phyloP scores from a whole-genome alignment of 176 grass and related monocot species.

The Oryza australiensis region DNA sequence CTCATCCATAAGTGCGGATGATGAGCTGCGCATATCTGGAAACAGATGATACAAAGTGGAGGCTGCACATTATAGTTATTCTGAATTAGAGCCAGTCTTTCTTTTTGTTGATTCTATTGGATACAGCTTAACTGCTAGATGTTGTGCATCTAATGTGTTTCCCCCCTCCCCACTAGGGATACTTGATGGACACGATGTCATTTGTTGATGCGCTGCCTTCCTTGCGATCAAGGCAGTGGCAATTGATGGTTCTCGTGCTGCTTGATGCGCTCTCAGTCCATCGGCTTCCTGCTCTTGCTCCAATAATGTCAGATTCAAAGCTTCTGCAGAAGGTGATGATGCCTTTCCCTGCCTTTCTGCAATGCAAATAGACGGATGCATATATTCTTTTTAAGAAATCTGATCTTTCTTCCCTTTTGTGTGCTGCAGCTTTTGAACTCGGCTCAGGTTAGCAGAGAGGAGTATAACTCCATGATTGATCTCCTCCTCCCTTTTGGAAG shows the following conservation, averaged over 20 bases:
- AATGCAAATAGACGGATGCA: not conserved
- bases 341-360: not conserved
- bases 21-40: not conserved
- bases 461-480: conserved; percentile 63
- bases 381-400: not conserved
- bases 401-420: not conserved
- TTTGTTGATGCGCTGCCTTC: conserved; percentile 71
- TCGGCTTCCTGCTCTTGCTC: conserved; percentile 56
- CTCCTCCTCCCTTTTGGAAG: conserved; percentile 64
- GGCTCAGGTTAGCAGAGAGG: conserved; percentile 56
- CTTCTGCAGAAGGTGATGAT: conserved; percentile 49
- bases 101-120: not conserved
- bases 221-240: conserved; percentile 68
- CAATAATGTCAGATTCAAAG: conserved; percentile 46
- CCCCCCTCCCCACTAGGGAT: conserved; percentile 39
- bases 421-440: conserved; percentile 53
- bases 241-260: conserved; percentile 65
- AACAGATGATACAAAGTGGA: not conserved
- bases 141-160: conserved; percentile 6
- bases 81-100: not conserved
- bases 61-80: not conserved
- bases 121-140: not conserved
- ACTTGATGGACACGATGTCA: conserved; percentile 84
- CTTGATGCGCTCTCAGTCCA: conserved; percentile 66
- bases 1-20: not conserved